phyloP scores from a whole-genome alignment of 352 stramenopile species.

The Phytopythium montanum region DNA sequence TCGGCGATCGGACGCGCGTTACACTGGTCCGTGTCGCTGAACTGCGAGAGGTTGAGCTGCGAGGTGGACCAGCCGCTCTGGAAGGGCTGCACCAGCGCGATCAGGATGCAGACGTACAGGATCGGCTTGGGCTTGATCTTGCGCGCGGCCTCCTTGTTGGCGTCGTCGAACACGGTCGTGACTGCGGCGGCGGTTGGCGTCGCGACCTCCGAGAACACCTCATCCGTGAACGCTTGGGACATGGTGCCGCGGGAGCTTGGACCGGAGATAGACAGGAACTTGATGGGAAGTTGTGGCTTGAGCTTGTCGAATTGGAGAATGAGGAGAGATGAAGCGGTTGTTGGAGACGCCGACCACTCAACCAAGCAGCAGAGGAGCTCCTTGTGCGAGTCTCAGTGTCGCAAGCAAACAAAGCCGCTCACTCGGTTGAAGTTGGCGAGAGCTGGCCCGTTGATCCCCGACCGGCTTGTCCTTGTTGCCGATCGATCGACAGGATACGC shows the following conservation, averaged over 20 bases:
- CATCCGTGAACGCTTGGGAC: slow-evolving; percentile 16
- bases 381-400: no score
- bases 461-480: background rate
- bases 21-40: slow-evolving; percentile 36
- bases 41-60: slow-evolving; percentile 45
- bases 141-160: slow-evolving; percentile 14
- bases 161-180: slow-evolving; percentile 13
- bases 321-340: background rate
- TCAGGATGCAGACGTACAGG: slow-evolving; percentile 34
- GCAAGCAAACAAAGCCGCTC: background rate
- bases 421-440: background rate
- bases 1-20: slow-evolving; percentile 16
- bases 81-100: slow-evolving; percentile 32
- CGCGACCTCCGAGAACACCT: slow-evolving; percentile 18
- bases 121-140: slow-evolving; percentile 23
- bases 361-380: background rate
- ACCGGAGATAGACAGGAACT: background rate
- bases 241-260: background rate
- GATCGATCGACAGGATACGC: background rate
- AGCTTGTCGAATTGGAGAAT: slow-evolving; percentile 1
- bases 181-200: background rate
- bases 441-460: background rate
- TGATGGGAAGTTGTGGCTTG: background rate
- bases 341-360: background rate
- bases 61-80: slow-evolving; percentile 53